These are phyloP conservation scores for Colletotrichum scovillei DNA, from an alignment of 2,329 filamentous ascomycete genomes.

Conservation along the genomic window DNA sequence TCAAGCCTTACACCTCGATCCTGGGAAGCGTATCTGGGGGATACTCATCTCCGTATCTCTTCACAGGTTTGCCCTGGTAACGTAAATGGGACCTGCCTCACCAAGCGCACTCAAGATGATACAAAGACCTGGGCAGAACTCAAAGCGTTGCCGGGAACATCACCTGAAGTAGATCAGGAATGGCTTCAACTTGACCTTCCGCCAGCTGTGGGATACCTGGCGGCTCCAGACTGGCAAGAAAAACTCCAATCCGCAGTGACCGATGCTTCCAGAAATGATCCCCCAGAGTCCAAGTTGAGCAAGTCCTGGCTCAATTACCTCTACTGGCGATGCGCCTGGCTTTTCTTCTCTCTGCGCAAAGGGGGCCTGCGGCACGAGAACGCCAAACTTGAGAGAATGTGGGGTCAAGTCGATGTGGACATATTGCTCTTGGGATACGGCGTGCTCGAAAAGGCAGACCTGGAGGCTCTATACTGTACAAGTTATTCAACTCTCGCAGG, in stretches of 20 bases:
- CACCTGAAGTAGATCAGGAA: neutral
- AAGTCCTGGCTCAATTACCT: neutral
- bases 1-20: neutral
- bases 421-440: neutral
- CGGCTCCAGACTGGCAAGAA: neutral
- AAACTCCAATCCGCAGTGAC: neutral
- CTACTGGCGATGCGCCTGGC: slow-evolving; percentile 4
- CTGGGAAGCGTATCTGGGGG: neutral
- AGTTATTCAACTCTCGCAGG: neutral
- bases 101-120: neutral
- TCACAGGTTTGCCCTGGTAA: neutral
- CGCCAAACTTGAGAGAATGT: slow-evolving; percentile 11
- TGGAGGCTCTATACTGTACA: neutral
- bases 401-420: neutral
- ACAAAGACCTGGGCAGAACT: neutral
- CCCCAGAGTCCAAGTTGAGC: neutral
- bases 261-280: neutral
- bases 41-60: neutral
- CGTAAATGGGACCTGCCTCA: neutral
- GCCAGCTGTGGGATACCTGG: neutral
- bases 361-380: neutral
- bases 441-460: neutral
- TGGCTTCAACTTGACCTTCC: slow-evolving; percentile 1
- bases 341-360: neutral
- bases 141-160: neutral